phyloP scores from a whole-genome alignment of 2,329 filamentous ascomycete genomes.

The Fusarium citri region DNA sequence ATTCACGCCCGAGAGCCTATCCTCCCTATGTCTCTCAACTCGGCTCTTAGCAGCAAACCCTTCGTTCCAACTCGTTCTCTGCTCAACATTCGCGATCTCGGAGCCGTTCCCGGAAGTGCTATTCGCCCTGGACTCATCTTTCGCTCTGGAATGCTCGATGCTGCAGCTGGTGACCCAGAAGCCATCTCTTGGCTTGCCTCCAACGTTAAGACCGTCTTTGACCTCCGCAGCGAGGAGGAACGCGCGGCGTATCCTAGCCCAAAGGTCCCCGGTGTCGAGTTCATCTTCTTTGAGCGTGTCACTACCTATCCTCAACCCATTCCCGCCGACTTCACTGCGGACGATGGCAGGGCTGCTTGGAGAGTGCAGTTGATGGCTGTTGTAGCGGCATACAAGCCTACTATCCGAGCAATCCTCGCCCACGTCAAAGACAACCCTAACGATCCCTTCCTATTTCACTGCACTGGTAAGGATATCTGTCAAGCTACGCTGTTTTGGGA shows the following conservation, averaged over 20 bases:
- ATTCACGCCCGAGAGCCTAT: conserved; percentile 57
- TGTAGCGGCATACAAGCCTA: conserved; percentile 55
- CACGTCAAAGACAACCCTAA: conserved; percentile 59
- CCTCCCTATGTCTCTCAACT: conserved; percentile 50
- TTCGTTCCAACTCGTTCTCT: conserved; percentile 61
- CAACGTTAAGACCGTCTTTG: conserved; percentile 61
- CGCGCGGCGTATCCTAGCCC: conserved; percentile 58
- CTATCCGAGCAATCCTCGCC: conserved; percentile 59
- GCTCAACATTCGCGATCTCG: conserved; percentile 65
- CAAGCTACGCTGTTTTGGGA: neutral
- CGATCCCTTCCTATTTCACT: conserved; percentile 64
- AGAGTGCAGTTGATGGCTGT: conserved; percentile 61
- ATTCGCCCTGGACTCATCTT: conserved; percentile 58
- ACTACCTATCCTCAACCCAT: conserved; percentile 52
- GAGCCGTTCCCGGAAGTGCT: conserved; percentile 56
- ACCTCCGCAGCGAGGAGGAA: conserved; percentile 62
- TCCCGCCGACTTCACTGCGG: conserved; percentile 58
- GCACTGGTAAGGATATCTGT: conserved; percentile 58
- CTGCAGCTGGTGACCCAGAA: conserved; percentile 46
- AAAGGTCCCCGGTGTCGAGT: conserved; percentile 57
- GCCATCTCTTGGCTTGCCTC: conserved; percentile 52
- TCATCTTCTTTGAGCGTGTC: conserved; percentile 56
- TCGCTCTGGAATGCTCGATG: conserved; percentile 59
- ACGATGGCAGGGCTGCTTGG: conserved; percentile 59
- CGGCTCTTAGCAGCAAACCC: conserved; percentile 56